Conservation (phyloP, 192 early-diverging fungal species). For the Cetraspora pellucida region DNA sequence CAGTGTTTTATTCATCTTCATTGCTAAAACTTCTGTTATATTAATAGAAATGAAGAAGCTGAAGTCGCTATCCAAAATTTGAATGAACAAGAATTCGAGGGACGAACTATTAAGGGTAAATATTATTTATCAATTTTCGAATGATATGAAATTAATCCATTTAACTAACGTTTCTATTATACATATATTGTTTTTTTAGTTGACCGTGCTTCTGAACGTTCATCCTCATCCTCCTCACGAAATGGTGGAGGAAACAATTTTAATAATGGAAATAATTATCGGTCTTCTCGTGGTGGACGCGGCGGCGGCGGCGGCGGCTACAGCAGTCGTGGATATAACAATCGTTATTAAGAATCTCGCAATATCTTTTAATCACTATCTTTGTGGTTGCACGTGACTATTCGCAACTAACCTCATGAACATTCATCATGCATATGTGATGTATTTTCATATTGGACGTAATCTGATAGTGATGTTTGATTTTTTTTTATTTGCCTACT, state of each 20-base stretch:
- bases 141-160: no score
- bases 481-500: not conserved
- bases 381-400: not conserved
- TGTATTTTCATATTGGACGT: no score
- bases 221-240: constrained; percentile 28
- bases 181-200: constrained; percentile 25
- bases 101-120: constrained; percentile 66
- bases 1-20: constrained; percentile 38
- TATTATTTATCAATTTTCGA: not conserved
- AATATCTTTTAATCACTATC: constrained; percentile 7
- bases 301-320: constrained; percentile 40
- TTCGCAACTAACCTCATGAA: no score
- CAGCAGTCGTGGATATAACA: constrained; percentile 34
- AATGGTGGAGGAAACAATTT: constrained; percentile 44
- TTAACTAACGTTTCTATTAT: not conserved
- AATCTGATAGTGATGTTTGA: not conserved
- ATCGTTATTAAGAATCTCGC: constrained; percentile 26
- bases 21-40: not conserved
- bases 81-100: constrained; percentile 73
- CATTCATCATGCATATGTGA: no score
- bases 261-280: constrained; percentile 33
- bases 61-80: constrained; percentile 60
- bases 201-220: constrained; percentile 45
- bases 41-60: constrained; percentile 49
- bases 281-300: constrained; percentile 43